Percentiles rank a stretch among this genome's conserved stretches.
Evolutionary conservation across 352 stramenopile genomes (phyloP).

Genomic region (Blastocystis hominis): DNA sequence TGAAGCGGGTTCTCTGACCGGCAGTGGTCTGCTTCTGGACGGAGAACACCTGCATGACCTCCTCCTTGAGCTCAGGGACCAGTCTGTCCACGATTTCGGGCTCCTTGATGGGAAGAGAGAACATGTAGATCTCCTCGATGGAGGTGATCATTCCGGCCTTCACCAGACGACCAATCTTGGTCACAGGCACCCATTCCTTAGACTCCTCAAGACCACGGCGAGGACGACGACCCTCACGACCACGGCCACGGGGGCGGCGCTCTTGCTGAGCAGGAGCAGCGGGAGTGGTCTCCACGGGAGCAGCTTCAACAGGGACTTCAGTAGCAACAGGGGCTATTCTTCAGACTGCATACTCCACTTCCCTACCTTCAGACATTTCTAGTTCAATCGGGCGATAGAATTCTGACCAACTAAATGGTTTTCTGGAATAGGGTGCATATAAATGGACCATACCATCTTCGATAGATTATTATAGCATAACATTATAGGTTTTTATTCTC

Average conservation of each 20-base stretch:
- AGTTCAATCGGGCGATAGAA: background rate
- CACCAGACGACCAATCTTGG: slow-evolving; percentile 97
- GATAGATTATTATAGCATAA: too few species aligned
- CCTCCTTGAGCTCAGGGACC: slow-evolving; percentile 84
- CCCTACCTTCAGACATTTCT: slow-evolving; percentile 7
- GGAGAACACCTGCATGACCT: slow-evolving; percentile 99
- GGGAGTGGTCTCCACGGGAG: background rate
- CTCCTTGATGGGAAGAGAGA: slow-evolving; percentile 98
- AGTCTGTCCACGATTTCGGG: slow-evolving; percentile 93
- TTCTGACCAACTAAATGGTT: too few species aligned
- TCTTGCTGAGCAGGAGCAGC: background rate
- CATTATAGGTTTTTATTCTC: too few species aligned
- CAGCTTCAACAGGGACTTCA: slow-evolving; percentile 28
- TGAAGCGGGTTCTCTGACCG: slow-evolving; percentile 98
- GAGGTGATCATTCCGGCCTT: slow-evolving; percentile 97
- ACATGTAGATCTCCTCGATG: slow-evolving; percentile 99
- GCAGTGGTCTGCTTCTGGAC: slow-evolving; percentile 98
- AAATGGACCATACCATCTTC: too few species aligned
- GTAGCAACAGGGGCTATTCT: background rate
- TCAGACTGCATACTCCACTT: background rate
- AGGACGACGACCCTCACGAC: background rate
- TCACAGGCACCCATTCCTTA: slow-evolving; percentile 89
- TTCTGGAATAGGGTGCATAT: too few species aligned
- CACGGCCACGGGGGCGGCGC: slow-evolving; percentile 41
- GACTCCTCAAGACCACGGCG: background rate